Evolutionary conservation across 352 stramenopile species (phyloP), one percentile per base, ranked within the genome.

Genomic region (Phytophthora pistaciae): DNA sequence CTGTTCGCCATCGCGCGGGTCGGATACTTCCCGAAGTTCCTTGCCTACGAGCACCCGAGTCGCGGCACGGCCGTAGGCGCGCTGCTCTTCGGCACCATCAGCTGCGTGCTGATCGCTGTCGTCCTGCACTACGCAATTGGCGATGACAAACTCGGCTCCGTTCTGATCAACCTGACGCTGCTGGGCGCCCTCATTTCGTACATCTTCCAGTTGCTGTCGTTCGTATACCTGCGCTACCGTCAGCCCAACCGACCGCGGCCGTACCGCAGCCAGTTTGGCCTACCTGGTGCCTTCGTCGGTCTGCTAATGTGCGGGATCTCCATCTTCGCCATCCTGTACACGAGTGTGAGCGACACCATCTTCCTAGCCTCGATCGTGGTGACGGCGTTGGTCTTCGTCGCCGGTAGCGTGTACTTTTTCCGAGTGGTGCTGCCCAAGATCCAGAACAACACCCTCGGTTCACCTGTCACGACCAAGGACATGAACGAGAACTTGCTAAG

Each of bases 1-100:
- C 67, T 91, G 13, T 87, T 78, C 64, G 81, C 83, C 48, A 91
- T 91, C 64, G 83, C 83, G 5, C 72, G 81, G 58, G 83, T 89
- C 58, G 83, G 83, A 3, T 91, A 72, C 66, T 82, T 84, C 63
- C 83, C 81, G 8, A 60, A 68, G 33, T 72, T 85, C 38, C 72
- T 91, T 14, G 85, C 82, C 5, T 70, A 75, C 29, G 61, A 75
- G 20, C 68, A 71, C 56, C 68, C 68, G 44, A 66, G 23, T 0
- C 79, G 66, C 48, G 77, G 75, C 52, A 89, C 83, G 16, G 77
- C 83, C 0, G 71, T 82, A 27, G 78, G 79, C 2, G 74, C 81
- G 21, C 69, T 91, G 38, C 80, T 88, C 42, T 66, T 74, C n/a
- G 83, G 83, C 11, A 84, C 77, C 3, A 33, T 67, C 27, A 62